These are phyloP conservation scores for Stephania japonica DNA, from an alignment of 164 flowering plant genomes.

Conservation along the genomic window DNA sequence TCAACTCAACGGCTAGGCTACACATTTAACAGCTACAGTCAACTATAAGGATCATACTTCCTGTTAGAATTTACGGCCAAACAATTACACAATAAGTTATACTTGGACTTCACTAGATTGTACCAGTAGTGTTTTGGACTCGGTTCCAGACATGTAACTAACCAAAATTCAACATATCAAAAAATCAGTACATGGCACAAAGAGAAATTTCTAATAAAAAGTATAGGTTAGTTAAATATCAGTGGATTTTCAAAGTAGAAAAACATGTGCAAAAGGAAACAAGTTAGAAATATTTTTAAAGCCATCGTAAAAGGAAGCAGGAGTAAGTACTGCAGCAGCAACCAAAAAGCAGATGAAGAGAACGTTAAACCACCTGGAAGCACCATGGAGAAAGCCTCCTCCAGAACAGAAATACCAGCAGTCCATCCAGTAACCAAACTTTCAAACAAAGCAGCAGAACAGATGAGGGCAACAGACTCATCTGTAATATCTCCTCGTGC, in stretches of 20 bases:
- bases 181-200: not conserved
- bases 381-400: slow-evolving; percentile 64
- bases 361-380: slow-evolving; percentile 63
- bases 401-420: slow-evolving; percentile 55
- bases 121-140: not conserved
- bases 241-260: not conserved
- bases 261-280: not conserved
- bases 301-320: not conserved
- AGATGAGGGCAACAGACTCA: slow-evolving; percentile 60
- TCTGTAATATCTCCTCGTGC: slow-evolving; percentile 62
- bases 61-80: not conserved
- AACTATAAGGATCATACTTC: not conserved
- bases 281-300: not conserved
- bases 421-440: slow-evolving; percentile 58
- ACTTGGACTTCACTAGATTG: not conserved
- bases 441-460: slow-evolving; percentile 87
- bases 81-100: not conserved
- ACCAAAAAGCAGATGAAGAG: not conserved
- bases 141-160: no score
- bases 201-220: not conserved
- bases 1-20: no score
- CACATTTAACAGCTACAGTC: not conserved
- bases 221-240: not conserved
- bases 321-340: not conserved
- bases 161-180: no score